Evolutionary conservation across 75 land plant genomes (phyloP), one percentile per base, ranked within the genome.

Genomic region (Ceratopteris richardii): DNA sequence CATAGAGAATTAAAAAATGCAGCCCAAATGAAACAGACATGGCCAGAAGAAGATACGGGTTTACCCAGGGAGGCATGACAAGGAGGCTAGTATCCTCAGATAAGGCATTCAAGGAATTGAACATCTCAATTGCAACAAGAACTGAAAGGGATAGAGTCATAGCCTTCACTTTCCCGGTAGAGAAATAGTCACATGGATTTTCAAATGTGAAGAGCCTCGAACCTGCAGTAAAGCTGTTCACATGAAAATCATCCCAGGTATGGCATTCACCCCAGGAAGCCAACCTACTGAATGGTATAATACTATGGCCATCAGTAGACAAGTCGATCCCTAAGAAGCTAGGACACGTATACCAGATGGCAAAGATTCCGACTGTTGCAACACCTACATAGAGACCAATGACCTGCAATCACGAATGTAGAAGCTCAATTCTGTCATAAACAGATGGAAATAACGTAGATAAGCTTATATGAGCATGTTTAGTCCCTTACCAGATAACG

Each of bases 121-220:
- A 87, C 97, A 91, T 91, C 71, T 91, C 97, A 29, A 91, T 91
- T 2, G 88, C 77, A 37, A 91, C 97, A 61, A 91, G 58, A 17
- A 91, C 88, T 33, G 97, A 91, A n/a, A 91, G 69, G 1, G 97
- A 87, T 1, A 91, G 83, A 21, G 97, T 91, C 57, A 75, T 77
- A 22, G 97, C 94, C 78, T 91, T 91, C 21, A 87, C 82, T 68
- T 82, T 91, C 29, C 97, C 97, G 4, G 48, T 54, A 1, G 81
- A 60, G 67, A 91, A 91, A 31, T 91, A 91, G 23, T 91, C 93
- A 40, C 97, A 91, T 33, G 97, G 97, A 60, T 83, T 54, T 25
- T 54, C 69, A 58, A 87, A 91, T 2, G 71, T 48, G 30, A 91
- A 57, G n/a, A 59, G 9, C 10, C 64, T 61, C 22, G 68, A 70